Evolutionary conservation across 805 yeast species (phyloP).

Genomic region (Ogataea henricii): DNA sequence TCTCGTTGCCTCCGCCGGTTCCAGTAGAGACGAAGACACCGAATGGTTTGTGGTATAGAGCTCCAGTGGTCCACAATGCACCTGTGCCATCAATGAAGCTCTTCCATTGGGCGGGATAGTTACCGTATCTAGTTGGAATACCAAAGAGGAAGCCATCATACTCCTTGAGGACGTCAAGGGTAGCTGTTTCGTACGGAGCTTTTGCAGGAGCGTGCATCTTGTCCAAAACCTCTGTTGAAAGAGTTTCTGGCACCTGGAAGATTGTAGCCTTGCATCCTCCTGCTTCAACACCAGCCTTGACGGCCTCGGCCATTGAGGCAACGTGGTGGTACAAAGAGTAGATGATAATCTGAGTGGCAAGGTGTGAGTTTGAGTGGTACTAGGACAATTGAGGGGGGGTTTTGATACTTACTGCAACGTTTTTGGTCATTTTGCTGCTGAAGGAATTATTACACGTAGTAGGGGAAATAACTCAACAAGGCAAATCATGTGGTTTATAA

Average conservation of each 20-base stretch:
- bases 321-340: conserved; percentile 85
- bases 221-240: conserved; percentile 59
- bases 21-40: conserved; percentile 75
- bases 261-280: conserved; percentile 73
- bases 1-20: conserved; percentile 76
- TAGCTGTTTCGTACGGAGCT: conserved; percentile 58
- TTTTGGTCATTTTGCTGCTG: conserved; percentile 18
- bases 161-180: conserved; percentile 52
- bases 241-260: conserved; percentile 80
- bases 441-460: neutral
- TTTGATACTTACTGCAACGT: conserved; percentile 25
- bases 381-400: neutral
- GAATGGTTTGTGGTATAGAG: conserved; percentile 69
- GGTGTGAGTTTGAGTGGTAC: neutral
- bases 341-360: conserved; percentile 51
- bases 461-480: neutral
- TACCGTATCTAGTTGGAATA: conserved; percentile 78
- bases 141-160: conserved; percentile 81
- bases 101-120: conserved; percentile 73
- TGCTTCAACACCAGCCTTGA: conserved; percentile 66
- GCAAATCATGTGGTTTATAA: neutral
- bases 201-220: conserved; percentile 68
- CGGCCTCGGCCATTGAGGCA: conserved; percentile 65
- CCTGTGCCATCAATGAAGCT: conserved; percentile 80
- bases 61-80: conserved; percentile 71